Evolutionary conservation across 805 yeast genomes (phyloP), one percentile per base, ranked within the genome.

Genomic region (Teunomyces kruisii): DNA sequence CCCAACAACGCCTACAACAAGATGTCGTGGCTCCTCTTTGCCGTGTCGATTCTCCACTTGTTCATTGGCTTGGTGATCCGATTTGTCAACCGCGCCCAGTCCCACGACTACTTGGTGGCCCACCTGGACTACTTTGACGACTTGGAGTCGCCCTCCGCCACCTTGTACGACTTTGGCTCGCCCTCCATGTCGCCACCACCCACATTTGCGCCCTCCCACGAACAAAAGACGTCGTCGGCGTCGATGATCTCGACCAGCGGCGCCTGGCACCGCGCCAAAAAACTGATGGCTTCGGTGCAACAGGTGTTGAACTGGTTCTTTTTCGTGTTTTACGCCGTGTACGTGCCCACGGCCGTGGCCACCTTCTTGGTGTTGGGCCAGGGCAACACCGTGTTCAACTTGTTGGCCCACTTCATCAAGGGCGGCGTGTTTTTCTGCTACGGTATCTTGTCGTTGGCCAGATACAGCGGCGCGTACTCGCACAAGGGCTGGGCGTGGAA

Each of bases 401-500:
- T 92, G 42, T 74, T 92, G 46, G 99, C 99, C 1, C 99, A 92
- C 66, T 88, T 89, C 76, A 92, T 92, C 64, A 92, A 92, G 65
- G 99, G 99, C 48, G 94, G 92, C 19, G 94, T 92, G 2, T 92
- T 92, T 60, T 75, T 89, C 47, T 51, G 74, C 4, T 68, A 86
- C 32, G 99, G 99, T 15, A 49, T 91, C 6, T 61, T 90, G 5
- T 78, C 96, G n/a, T 72, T 94, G 32, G 86, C 90, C 1, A 80
- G 98, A 55, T 91, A 87, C 64, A 81, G 89, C 56, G 99, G 99
- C 3, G 87, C 84, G 9, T 88, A 85, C 56, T 61, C 76, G 30
- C 72, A 77, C 45, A 70, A 76, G 46, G 98, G 98, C 15, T 84
- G 95, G 86, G 91, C 96, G 3, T 92, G 99, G 99, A 94, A 94